phyloP scores from a whole-genome alignment of 148 eudicot genomes.

The Fagopyrum tataricum region DNA sequence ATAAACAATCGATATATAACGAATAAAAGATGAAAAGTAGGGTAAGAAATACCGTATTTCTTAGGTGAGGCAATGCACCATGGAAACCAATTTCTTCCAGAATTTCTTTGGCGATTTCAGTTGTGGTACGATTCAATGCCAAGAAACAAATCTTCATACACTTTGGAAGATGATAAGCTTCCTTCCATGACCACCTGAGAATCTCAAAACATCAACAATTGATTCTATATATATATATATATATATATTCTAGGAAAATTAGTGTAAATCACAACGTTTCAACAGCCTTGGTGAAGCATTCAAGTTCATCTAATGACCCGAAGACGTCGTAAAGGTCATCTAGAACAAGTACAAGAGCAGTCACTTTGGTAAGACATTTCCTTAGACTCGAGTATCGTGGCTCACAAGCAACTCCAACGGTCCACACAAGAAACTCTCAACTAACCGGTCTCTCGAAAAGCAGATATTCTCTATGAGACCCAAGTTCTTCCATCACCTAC shows the following conservation, averaged over 20 bases:
- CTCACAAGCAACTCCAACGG: conserved; percentile 40
- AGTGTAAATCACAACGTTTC: conserved; percentile 19
- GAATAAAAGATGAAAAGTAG: background rate
- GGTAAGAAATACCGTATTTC: conserved; percentile 19
- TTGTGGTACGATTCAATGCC: conserved; percentile 23
- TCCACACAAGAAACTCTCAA: conserved; percentile 49
- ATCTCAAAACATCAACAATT: background rate
- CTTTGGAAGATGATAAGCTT: conserved; percentile 36
- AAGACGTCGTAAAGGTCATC: conserved; percentile 52
- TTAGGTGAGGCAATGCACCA: conserved; percentile 21
- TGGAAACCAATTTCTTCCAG: conserved; percentile 27
- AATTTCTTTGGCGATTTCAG: conserved; percentile 38
- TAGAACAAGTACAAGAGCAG: conserved; percentile 28
- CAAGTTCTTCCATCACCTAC: conserved; percentile 57
- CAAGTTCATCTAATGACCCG: conserved; percentile 37
- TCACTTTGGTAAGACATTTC: conserved; percentile 38
- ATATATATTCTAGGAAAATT: too few species aligned
- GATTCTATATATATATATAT: background rate
- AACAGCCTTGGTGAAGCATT: conserved; percentile 34
- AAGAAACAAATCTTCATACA: conserved; percentile 35
- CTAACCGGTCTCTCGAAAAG: conserved; percentile 40
- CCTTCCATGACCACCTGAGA: conserved; percentile 38
- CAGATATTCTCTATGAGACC: conserved; percentile 23
- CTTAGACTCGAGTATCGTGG: conserved; percentile 31
- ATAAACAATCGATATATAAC: too few species aligned